Conservation (phyloP, 1,139 yeast species). For the Kodamaea alishanica region DNA sequence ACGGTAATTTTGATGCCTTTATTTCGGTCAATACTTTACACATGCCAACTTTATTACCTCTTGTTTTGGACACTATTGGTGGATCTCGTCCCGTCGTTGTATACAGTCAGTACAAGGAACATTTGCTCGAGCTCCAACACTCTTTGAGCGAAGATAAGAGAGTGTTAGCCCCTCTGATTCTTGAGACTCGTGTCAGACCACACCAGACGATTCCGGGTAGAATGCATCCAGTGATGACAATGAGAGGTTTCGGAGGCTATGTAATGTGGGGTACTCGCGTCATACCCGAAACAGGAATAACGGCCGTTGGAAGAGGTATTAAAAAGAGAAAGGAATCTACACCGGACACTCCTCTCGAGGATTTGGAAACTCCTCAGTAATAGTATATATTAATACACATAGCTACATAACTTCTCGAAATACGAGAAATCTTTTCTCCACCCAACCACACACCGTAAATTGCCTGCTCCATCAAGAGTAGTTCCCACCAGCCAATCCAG, state of each 20-base stretch:
- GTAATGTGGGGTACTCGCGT: slow-evolving; percentile 78
- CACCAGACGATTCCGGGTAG: slow-evolving; percentile 94
- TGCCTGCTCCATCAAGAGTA: slow-evolving; percentile 27
- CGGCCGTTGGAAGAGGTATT: slow-evolving; percentile 55
- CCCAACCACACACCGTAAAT: slow-evolving; percentile 40
- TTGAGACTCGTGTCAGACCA: slow-evolving; percentile 78
- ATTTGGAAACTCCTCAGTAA: slow-evolving; percentile 1
- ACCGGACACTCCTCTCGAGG: slow-evolving; percentile 8
- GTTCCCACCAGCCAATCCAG: slow-evolving; percentile 28
- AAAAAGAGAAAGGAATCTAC: slow-evolving; percentile 22
- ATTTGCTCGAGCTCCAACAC: slow-evolving; percentile 69
- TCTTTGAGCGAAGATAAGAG: slow-evolving; percentile 60
- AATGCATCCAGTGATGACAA: slow-evolving; percentile 92
- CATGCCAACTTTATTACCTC: slow-evolving; percentile 61
- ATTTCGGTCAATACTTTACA: slow-evolving; percentile 71
- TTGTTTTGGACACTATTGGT: slow-evolving; percentile 60
- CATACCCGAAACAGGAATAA: slow-evolving; percentile 56
- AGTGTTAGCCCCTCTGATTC: slow-evolving; percentile 77
- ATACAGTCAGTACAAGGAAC: slow-evolving; percentile 78
- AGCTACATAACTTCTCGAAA: slow-evolving; percentile 2
- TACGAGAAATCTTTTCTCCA: slow-evolving; percentile 18
- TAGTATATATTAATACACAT: background rate
- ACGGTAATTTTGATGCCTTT: slow-evolving; percentile 70
- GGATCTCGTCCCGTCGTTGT: slow-evolving; percentile 87
- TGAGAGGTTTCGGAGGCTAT: slow-evolving; percentile 91